phyloP scores from a whole-genome alignment of 2,329 filamentous ascomycete genomes.

The Epichloe sylvatica region DNA sequence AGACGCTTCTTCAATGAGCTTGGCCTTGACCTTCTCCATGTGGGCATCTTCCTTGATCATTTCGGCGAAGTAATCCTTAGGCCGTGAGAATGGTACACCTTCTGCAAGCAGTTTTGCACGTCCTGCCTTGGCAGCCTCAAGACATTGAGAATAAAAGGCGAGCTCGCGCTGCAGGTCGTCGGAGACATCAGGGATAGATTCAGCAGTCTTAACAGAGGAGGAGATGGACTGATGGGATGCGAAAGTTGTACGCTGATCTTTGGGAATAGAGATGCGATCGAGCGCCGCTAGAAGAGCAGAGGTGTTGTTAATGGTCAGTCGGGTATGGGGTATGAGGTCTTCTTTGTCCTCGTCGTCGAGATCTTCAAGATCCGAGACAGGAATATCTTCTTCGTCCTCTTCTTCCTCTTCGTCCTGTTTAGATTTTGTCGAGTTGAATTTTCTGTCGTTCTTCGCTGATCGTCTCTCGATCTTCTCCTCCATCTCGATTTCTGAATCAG shows the following conservation, averaged over 20 bases:
- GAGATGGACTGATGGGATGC: constrained; percentile 68
- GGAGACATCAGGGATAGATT: constrained; percentile 64
- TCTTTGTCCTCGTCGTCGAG: constrained; percentile 65
- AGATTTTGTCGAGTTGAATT: constrained; percentile 6
- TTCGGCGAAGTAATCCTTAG: constrained; percentile 93
- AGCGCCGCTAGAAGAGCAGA: constrained; percentile 68
- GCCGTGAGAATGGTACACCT: constrained; percentile 72
- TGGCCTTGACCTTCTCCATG: constrained; percentile 92
- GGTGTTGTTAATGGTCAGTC: constrained; percentile 95
- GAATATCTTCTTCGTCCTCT: constrained; percentile 74
- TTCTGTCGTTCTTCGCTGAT: constrained; percentile 15
- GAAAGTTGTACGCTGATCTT: constrained; percentile 57
- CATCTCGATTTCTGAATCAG: constrained; percentile 62
- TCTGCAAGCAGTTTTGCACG: constrained; percentile 67
- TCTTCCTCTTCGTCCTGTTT: constrained; percentile 30
- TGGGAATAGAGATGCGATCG: constrained; percentile 60
- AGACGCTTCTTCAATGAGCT: constrained; percentile 82
- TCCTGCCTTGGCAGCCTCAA: constrained; percentile 62
- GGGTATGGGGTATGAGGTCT: constrained; percentile 79
- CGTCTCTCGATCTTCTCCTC: constrained; percentile 47
- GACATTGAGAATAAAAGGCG: constrained; percentile 81
- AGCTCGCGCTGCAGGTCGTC: constrained; percentile 89
- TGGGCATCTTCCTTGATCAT: constrained; percentile 98
- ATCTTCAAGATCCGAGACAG: constrained; percentile 75
- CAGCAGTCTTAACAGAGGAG: constrained; percentile 48